A percentile compares a stretch with the other conserved stretches of the same genome.
These are phyloP conservation scores for Globisporangium ultimum DNA, from an alignment of 352 stramenopile species.

Conservation along the genomic window DNA sequence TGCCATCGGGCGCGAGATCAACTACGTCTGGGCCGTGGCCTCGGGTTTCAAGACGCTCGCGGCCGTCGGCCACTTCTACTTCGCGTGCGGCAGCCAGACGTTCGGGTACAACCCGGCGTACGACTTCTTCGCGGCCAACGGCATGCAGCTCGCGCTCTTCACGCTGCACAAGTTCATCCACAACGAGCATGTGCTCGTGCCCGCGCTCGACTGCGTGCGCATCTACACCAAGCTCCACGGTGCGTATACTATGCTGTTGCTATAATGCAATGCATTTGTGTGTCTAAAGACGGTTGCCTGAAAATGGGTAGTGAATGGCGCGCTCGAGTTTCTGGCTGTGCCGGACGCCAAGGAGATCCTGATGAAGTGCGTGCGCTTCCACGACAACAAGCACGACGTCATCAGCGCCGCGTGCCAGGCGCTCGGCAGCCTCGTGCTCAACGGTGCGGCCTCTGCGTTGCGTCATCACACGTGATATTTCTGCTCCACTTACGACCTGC, in stretches of 20 bases:
- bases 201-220: conserved; percentile 59
- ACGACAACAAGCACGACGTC: conserved; percentile 74
- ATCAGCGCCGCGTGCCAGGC: conserved; percentile 59
- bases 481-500: too few relatives aligned
- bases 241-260: conserved; percentile 14
- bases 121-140: conserved; percentile 62
- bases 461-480: too few relatives aligned
- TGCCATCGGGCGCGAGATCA: conserved; percentile 72
- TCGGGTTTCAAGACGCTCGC: conserved; percentile 69
- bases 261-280: too few relatives aligned
- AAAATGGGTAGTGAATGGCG: conserved; percentile 40
- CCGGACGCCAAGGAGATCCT: conserved; percentile 52
- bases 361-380: conserved; percentile 70
- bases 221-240: conserved; percentile 75
- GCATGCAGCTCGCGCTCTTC: conserved; percentile 68
- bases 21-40: conserved; percentile 67
- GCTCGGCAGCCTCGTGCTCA: conserved; percentile 68
- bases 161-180: conserved; percentile 73
- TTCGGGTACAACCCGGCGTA: conserved; percentile 68
- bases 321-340: conserved; percentile 63
- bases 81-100: conserved; percentile 54
- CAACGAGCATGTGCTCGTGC: conserved; percentile 59
- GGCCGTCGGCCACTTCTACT: conserved; percentile 75
- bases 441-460: conserved; percentile 30
- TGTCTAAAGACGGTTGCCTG: neutral